Percentiles rank a stretch among this genome's conserved stretches.
Evolutionary conservation across 139 green algal genomes (phyloP).

Genomic region (Tetradesmus lagerheimii): DNA sequence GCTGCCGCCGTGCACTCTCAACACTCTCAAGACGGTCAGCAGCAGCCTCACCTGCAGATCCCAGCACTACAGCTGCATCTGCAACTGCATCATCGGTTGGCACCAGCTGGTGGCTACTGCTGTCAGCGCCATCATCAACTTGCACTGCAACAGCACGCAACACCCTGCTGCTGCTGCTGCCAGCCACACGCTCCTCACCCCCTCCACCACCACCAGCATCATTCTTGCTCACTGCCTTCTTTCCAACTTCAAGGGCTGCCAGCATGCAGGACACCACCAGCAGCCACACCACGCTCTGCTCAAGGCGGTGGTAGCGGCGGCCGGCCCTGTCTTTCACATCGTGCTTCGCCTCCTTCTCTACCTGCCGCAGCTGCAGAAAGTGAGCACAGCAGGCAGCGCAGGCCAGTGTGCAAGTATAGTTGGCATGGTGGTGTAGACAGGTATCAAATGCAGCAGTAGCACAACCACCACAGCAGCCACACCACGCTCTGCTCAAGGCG

Average conservation of each 20-base stretch:
- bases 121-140: neutral
- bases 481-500: no score
- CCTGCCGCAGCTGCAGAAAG: conserved; percentile 19
- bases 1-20: no score
- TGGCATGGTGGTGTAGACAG: no score
- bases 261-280: conserved; percentile 29
- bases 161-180: neutral
- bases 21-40: no score
- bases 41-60: no score
- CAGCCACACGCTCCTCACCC: no score
- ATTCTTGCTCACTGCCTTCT: neutral
- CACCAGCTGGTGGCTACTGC: neutral
- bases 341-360: conserved; percentile 32
- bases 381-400: neutral
- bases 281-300: conserved; percentile 16
- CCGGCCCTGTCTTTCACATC: conserved; percentile 25
- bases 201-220: no score
- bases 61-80: neutral
- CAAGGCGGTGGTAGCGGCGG: neutral
- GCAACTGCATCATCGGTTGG: neutral
- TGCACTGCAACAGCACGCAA: neutral
- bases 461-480: no score
- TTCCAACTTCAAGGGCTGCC: neutral
- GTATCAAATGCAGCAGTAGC: no score
- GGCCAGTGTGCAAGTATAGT: neutral